These are phyloP conservation scores for Isatis lusitanica DNA, from an alignment of 441 rosid genomes.

Conservation along the genomic window DNA sequence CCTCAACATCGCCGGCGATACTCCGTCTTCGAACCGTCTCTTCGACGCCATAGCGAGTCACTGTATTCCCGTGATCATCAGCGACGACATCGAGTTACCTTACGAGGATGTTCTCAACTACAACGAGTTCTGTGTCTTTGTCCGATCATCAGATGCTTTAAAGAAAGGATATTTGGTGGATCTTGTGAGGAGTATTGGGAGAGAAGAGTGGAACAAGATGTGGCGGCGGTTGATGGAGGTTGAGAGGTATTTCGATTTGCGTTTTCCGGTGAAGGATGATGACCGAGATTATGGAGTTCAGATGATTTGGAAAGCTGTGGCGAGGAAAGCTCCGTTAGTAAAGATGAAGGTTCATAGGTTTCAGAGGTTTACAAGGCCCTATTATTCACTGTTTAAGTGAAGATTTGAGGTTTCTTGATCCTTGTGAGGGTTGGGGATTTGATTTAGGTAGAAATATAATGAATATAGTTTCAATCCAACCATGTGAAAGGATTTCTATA, in stretches of 20 bases:
- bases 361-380: conserved; percentile 46
- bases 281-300: conserved; percentile 63
- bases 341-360: conserved; percentile 64
- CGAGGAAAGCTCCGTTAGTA: conserved; percentile 64
- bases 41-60: conserved; percentile 97
- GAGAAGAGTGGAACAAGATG: conserved; percentile 82
- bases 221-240: conserved; percentile 65
- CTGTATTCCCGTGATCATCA: conserved; percentile 87
- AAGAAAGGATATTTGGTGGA: conserved; percentile 66
- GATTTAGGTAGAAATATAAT: conserved; percentile 8
- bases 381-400: background rate
- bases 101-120: conserved; percentile 86
- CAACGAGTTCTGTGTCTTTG: conserved; percentile 81
- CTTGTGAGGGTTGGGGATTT: too few relatives aligned
- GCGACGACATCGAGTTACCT: conserved; percentile 92
- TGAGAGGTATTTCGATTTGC: conserved; percentile 57
- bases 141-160: conserved; percentile 79
- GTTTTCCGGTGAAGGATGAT: conserved; percentile 59
- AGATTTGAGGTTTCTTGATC: background rate
- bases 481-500: background rate
- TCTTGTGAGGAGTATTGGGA: conserved; percentile 56
- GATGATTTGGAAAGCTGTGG: conserved; percentile 88
- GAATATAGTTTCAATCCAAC: background rate
- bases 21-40: conserved; percentile 93
- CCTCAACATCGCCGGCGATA: conserved; percentile 93